A percentile compares a stretch with the other conserved stretches of the same genome.
These are phyloP conservation scores for Calonectria pteridis DNA, from an alignment of 2,329 filamentous ascomycete genomes.

Conservation along the genomic window DNA sequence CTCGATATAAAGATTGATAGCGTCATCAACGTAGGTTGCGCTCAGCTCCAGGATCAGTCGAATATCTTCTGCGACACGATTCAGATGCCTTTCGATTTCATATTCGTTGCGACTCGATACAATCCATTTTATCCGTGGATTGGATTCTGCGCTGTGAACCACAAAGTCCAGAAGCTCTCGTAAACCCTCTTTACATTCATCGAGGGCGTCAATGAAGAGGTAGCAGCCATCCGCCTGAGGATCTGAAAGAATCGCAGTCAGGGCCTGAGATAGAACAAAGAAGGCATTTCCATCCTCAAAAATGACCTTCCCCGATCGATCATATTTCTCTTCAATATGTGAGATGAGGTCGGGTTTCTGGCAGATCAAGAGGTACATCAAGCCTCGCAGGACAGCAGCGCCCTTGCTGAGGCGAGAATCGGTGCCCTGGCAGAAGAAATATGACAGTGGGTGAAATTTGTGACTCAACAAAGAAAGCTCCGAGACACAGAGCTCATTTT, in stretches of 20 bases:
- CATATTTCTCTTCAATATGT: background rate
- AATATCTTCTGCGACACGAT: constrained; percentile 29
- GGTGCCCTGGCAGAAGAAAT: constrained; percentile 14
- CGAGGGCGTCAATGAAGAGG: background rate
- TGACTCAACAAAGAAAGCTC: background rate
- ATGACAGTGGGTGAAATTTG: background rate
- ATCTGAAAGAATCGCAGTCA: background rate
- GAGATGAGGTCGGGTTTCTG: constrained; percentile 5
- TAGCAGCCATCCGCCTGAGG: background rate
- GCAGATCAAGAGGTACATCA: background rate
- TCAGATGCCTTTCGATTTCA: constrained; percentile 47
- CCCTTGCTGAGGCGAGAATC: background rate
- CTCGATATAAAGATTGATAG: background rate
- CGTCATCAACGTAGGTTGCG: background rate
- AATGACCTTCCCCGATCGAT: background rate
- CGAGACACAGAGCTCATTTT: background rate
- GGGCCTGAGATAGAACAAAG: background rate
- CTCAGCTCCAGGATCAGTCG: constrained; percentile 46
- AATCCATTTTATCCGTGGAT: constrained; percentile 53
- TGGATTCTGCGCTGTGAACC: background rate
- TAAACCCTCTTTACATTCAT: background rate
- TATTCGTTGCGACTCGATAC: constrained; percentile 58
- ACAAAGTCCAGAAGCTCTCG: constrained; percentile 10
- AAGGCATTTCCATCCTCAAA: background rate
- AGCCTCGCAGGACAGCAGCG: background rate